Evolutionary conservation across 1,284 basidiomycete genomes (phyloP), one percentile per base, ranked within the genome.

Genomic region (Leccinum subrobustum): DNA sequence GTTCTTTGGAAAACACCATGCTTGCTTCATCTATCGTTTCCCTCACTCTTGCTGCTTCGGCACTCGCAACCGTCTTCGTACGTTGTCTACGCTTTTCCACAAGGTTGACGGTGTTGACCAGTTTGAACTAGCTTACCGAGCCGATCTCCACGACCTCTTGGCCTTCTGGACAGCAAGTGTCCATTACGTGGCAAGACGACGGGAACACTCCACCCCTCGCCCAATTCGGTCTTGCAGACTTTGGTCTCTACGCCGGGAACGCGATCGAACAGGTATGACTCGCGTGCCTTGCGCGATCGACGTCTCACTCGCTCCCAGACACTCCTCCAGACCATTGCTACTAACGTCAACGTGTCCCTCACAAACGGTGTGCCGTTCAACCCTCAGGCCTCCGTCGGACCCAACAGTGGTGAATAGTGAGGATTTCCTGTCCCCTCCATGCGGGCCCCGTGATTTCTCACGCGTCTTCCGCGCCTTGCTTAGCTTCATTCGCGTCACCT

Each of bases 401-500:
- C 86, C 37, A 78, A 86, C 71, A 75, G 79, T 67, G 58, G 62
- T 60, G 69, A 81, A 72, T 92, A 92, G 88, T 91, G 64, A 56
- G 86, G 75, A 9, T 52, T 4, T 74, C 2, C 6, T 29, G 0
- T 35, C 16, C 2, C n/a, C 4, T 23, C 37, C 47, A 27, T 27
- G 27, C 48, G n/a, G 48, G 54, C n/a, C 6, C 12, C 2, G 14
- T 54, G 18, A 57, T 25, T 16, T 12, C 33, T 61, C 23, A 42
- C 33, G 16, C 5, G n/a, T 18, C n/a, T 2, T 39, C 44, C 9
- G n/a, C n/a, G 16, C 44, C 3, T 11, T 44, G 6, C 18, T 20
- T 54, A 66, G 89, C 77, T 92, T 92, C 78, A 81, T 92, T 68
- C 89, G 91, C 58, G 79, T 91, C 72, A 82, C 88, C 61, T 91